Evolutionary conservation across 2,329 filamentous ascomycete genomes (phyloP).

Genomic region (Aaosphaeria pasadenensis): DNA sequence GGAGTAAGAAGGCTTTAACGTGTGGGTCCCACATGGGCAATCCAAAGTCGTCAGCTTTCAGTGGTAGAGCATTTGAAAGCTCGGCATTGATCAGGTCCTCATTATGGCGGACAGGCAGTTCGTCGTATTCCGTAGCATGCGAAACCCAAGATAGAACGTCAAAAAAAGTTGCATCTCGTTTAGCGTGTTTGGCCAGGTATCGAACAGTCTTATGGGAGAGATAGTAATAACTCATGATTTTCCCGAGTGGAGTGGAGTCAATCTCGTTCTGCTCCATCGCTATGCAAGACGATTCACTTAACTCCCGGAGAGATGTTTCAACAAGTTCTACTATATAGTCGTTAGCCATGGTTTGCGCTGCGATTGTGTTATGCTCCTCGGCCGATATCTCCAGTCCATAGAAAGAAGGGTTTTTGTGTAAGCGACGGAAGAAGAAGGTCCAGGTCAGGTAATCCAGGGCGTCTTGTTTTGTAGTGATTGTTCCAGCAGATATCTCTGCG

Average conservation of each 20-base stretch:
- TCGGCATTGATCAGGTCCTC: slow-evolving; percentile 96
- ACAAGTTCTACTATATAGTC: slow-evolving; percentile 95
- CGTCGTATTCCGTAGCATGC: slow-evolving; percentile 90
- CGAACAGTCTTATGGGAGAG: slow-evolving; percentile 90
- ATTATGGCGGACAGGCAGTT: slow-evolving; percentile 95
- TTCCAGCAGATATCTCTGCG: slow-evolving; percentile 90
- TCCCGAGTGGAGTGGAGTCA: slow-evolving; percentile 84
- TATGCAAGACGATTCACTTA: slow-evolving; percentile 82
- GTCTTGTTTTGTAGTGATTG: slow-evolving; percentile 91
- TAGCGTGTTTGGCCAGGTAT: slow-evolving; percentile 73
- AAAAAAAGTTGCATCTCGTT: slow-evolving; percentile 70
- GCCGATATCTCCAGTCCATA: slow-evolving; percentile 93
- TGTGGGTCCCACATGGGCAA: slow-evolving; percentile 98
- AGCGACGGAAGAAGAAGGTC: slow-evolving; percentile 97
- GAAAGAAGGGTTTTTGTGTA: slow-evolving; percentile 98
- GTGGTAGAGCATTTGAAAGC: slow-evolving; percentile 76
- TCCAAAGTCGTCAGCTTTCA: slow-evolving; percentile 60
- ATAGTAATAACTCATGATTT: slow-evolving; percentile 99
- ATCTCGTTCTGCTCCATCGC: slow-evolving; percentile 83
- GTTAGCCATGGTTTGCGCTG: slow-evolving; percentile 83
- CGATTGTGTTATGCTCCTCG: slow-evolving; percentile 84
- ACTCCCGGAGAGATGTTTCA: slow-evolving; percentile 76
- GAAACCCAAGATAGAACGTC: slow-evolving; percentile 92
- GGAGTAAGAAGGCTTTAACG: slow-evolving; percentile 88
- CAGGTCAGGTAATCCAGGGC: slow-evolving; percentile 96